Evolutionary conservation across 2,329 filamentous ascomycete genomes (phyloP).

Genomic region (Daldinia sp.): DNA sequence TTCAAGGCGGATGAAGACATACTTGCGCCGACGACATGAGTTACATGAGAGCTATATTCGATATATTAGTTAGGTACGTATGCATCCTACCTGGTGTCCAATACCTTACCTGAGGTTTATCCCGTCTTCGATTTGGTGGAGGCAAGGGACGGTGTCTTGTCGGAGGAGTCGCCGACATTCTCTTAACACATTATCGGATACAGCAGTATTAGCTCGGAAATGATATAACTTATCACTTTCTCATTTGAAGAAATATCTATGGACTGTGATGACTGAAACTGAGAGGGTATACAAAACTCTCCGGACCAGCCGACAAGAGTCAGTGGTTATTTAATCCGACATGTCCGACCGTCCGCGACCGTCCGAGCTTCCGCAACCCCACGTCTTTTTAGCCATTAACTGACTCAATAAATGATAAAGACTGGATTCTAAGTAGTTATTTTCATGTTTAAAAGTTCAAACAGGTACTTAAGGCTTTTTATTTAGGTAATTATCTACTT

Average conservation of each 20-base stretch:
- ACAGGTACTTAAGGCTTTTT: too few relatives aligned
- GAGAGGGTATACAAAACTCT: not conserved
- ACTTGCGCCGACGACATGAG: constrained; percentile 50
- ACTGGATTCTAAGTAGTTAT: not conserved
- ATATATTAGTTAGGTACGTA: not conserved
- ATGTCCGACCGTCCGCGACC: constrained; percentile 4
- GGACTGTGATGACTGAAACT: not conserved
- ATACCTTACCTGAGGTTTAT: constrained; percentile 45
- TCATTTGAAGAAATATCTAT: constrained; percentile 1
- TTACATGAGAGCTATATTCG: constrained; percentile 47
- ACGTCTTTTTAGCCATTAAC: constrained; percentile 6
- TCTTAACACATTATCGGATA: constrained; percentile 37
- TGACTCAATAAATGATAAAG: not conserved
- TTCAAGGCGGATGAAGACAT: constrained; percentile 22
- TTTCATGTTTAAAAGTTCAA: not conserved
- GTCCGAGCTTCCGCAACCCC: constrained; percentile 2
- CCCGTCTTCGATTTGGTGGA: constrained; percentile 46
- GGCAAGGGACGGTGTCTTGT: constrained; percentile 37
- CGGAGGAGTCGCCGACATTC: constrained; percentile 38
- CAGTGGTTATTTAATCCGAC: constrained; percentile 3
- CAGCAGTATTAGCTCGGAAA: constrained; percentile 1
- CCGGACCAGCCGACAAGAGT: not conserved
- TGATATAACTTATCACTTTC: not conserved
- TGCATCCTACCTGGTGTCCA: not conserved
- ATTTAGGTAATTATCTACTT: too few relatives aligned